Evolutionary conservation across 306 rosid genomes (phyloP).

Genomic region (Vigna mungo): DNA sequence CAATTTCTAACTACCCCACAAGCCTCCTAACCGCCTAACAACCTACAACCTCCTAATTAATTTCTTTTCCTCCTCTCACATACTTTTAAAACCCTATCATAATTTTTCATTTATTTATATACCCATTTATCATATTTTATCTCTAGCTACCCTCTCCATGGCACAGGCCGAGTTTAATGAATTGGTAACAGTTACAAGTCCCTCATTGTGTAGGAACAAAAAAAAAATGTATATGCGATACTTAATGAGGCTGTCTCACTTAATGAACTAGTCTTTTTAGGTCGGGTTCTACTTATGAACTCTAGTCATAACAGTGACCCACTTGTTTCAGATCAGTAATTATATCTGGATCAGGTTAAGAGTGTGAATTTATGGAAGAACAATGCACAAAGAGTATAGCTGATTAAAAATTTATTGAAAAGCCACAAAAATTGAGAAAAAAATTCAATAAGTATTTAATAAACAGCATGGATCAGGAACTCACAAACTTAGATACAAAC

Average conservation of each 20-base stretch:
- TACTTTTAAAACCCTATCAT: too few relatives aligned
- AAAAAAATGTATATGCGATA: neutral
- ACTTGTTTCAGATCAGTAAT: constrained; percentile 8
- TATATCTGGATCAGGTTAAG: constrained; percentile 13
- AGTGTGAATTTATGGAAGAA: constrained; percentile 15
- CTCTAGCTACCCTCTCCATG: neutral
- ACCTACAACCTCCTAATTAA: too few relatives aligned
- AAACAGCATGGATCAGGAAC: constrained; percentile 42
- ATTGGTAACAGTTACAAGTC: constrained; percentile 9
- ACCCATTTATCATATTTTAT: neutral
- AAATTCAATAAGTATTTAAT: constrained; percentile 12
- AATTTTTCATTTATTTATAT: neutral
- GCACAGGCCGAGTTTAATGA: neutral
- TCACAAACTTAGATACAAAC: constrained; percentile 86
- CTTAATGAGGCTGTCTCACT: neutral
- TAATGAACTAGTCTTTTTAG: neutral
- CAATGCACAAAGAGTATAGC: constrained; percentile 20
- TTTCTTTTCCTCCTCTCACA: too few relatives aligned
- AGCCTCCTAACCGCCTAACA: too few relatives aligned
- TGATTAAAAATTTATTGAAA: constrained; percentile 11
- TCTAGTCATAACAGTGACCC: neutral
- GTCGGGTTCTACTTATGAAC: neutral
- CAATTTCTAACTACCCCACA: too few relatives aligned
- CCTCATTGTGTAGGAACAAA: neutral
- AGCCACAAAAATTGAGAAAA: constrained; percentile 19